Conservation (phyloP, 139 green algal genomes). For the Chlamydomonas schloesseri region DNA sequence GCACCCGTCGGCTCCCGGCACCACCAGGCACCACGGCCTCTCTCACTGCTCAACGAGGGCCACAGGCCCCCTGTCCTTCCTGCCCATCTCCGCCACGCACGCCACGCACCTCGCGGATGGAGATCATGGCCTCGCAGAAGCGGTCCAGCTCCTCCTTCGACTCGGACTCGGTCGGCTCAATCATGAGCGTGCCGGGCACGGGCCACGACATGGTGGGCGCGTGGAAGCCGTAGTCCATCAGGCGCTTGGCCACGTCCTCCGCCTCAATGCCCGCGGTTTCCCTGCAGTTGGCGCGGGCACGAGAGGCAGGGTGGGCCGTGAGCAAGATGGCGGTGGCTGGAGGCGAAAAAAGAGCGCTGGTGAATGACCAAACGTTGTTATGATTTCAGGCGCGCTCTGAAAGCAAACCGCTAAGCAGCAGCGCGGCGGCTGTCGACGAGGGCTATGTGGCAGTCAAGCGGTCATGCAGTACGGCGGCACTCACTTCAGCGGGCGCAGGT, state of each 20-base stretch:
- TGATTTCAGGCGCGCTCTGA: too few relatives aligned
- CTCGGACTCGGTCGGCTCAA: conserved; percentile 95
- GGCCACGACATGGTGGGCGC: conserved; percentile 99
- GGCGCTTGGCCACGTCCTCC: conserved; percentile 96
- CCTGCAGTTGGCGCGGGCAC: not conserved
- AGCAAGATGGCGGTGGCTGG: too few relatives aligned
- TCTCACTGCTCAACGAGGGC: too few relatives aligned
- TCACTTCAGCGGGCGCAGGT: conserved; percentile 91
- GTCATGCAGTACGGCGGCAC: too few relatives aligned
- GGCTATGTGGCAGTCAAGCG: too few relatives aligned
- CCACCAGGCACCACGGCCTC: too few relatives aligned
- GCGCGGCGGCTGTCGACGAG: too few relatives aligned
- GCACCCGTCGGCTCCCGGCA: too few relatives aligned
- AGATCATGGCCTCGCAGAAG: conserved; percentile 96
- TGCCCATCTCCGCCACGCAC: not conserved
- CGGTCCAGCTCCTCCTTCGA: conserved; percentile 88
- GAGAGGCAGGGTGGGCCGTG: not conserved
- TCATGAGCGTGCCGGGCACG: conserved; percentile 98
- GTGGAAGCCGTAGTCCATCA: conserved; percentile 99
- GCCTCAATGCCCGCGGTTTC: conserved; percentile 81
- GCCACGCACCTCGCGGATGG: conserved; percentile 77
- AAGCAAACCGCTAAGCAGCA: too few relatives aligned
- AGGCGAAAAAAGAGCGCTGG: too few relatives aligned
- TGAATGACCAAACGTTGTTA: too few relatives aligned
- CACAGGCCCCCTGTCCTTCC: not conserved